phyloP scores from a whole-genome alignment of 2,329 filamentous ascomycete species.

The Chaetomium sp. region DNA sequence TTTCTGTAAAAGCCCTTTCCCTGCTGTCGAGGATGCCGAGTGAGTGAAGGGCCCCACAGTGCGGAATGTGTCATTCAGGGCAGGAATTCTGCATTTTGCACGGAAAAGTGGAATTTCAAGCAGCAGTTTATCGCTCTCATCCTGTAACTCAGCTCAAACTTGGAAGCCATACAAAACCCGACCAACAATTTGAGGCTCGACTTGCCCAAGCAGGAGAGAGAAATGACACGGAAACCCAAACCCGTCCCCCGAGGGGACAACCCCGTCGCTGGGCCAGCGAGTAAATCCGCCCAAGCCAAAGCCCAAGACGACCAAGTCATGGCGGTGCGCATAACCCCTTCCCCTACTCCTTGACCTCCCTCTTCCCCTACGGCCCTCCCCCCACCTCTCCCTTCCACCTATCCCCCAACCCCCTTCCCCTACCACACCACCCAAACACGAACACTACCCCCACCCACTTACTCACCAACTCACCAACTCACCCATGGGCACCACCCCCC shows the following conservation, averaged over 20 bases:
- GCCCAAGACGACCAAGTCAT: conserved; percentile 56
- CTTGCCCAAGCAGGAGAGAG: neutral
- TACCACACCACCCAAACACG: neutral
- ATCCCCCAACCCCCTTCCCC: neutral
- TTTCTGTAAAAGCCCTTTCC: neutral
- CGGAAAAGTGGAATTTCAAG: conserved; percentile 11
- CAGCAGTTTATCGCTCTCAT: conserved; percentile 2
- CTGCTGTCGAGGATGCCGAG: neutral
- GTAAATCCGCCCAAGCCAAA: conserved; percentile 29
- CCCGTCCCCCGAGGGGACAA: neutral
- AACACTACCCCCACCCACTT: too few species aligned
- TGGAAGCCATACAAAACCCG: neutral
- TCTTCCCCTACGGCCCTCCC: too few species aligned
- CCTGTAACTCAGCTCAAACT: neutral
- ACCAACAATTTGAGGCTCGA: neutral
- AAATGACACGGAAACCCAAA: conserved; percentile 21
- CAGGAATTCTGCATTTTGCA: neutral
- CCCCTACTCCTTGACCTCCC: neutral
- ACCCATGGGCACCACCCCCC: too few species aligned
- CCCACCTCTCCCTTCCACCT: neutral
- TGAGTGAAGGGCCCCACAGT: neutral
- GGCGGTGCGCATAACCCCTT: conserved; percentile 45
- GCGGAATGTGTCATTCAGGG: neutral
- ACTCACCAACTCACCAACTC: neutral
- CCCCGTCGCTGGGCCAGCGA: neutral